Conservation (phyloP, 352 stramenopile species). For the Globisporangium cederbergense region DNA sequence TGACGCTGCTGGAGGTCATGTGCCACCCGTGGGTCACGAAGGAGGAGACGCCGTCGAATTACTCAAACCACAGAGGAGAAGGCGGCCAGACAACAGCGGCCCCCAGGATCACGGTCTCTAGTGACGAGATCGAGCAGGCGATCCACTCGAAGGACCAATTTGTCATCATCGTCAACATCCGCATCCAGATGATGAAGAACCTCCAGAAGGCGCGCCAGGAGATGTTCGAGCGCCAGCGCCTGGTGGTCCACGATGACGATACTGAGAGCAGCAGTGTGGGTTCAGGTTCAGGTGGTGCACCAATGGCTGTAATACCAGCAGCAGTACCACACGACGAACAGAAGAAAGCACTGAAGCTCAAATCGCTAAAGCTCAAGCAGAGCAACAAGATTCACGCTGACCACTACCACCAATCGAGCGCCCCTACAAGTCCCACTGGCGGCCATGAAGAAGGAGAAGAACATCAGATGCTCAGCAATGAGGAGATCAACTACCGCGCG, state of each 20-base stretch:
- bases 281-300: background rate
- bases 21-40: conserved; percentile 78
- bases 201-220: conserved; percentile 42
- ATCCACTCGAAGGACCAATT: conserved; percentile 56
- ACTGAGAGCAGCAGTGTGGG: conserved; percentile 8
- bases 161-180: conserved; percentile 61
- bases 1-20: conserved; percentile 67
- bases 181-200: conserved; percentile 65
- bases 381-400: conserved; percentile 34
- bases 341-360: conserved; percentile 4
- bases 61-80: background rate
- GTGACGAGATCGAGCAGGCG: conserved; percentile 75
- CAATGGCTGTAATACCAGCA: background rate
- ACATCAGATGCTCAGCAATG: conserved; percentile 45
- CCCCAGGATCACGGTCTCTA: conserved; percentile 57
- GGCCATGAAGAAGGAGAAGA: background rate
- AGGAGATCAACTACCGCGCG: conserved; percentile 64
- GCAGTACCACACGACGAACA: background rate
- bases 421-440: background rate
- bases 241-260: background rate
- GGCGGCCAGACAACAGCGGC: conserved; percentile 20
- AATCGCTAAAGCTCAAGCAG: conserved; percentile 15
- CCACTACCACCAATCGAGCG: conserved; percentile 10
- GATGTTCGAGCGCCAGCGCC: conserved; percentile 24
- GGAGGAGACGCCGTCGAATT: conserved; percentile 38